Percentiles rank a stretch among this genome's conserved stretches.
phyloP scores from a whole-genome alignment of 2,329 filamentous ascomycete species.

The Xylaria hypoxylon region DNA sequence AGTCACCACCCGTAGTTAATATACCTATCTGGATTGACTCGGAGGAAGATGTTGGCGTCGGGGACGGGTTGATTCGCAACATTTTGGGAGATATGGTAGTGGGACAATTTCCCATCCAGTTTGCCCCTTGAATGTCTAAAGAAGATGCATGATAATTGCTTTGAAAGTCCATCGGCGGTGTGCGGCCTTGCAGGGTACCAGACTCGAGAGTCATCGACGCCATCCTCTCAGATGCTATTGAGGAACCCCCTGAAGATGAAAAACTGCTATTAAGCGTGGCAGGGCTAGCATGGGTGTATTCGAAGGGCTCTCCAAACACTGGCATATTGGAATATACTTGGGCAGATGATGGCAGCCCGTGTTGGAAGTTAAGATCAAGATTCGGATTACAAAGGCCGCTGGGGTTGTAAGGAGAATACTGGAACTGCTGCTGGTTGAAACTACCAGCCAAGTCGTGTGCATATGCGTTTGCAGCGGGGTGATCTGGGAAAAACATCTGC shows the following conservation, averaged over 20 bases:
- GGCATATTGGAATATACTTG: constrained; percentile 36
- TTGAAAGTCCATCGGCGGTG: constrained; percentile 25
- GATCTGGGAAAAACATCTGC: constrained; percentile 43
- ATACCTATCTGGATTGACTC: constrained; percentile 44
- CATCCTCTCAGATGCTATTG: constrained; percentile 45
- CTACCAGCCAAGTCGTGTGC: constrained; percentile 37
- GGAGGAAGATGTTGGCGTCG: constrained; percentile 47
- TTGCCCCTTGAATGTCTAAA: constrained; percentile 20
- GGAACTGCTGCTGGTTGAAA: constrained; percentile 40
- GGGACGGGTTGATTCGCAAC: constrained; percentile 48
- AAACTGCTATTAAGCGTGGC: constrained; percentile 41
- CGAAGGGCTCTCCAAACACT: constrained; percentile 44
- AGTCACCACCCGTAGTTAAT: constrained; percentile 28
- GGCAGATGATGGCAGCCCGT: constrained; percentile 36
- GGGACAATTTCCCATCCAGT: constrained; percentile 39
- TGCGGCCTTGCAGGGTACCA: constrained; percentile 27
- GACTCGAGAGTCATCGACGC: constrained; percentile 45
- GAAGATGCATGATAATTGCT: constrained; percentile 26
- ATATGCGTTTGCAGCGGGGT: constrained; percentile 46
- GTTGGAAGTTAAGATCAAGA: constrained; percentile 35
- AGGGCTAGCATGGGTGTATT: constrained; percentile 39
- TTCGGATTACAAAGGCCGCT: constrained; percentile 30
- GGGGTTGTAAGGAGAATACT: constrained; percentile 41
- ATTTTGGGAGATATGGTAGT: constrained; percentile 49
- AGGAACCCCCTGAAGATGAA: constrained; percentile 46